These are phyloP conservation scores for Marasmius fiardii DNA, from an alignment of 1,284 basidiomycete genomes.

Conservation along the genomic window DNA sequence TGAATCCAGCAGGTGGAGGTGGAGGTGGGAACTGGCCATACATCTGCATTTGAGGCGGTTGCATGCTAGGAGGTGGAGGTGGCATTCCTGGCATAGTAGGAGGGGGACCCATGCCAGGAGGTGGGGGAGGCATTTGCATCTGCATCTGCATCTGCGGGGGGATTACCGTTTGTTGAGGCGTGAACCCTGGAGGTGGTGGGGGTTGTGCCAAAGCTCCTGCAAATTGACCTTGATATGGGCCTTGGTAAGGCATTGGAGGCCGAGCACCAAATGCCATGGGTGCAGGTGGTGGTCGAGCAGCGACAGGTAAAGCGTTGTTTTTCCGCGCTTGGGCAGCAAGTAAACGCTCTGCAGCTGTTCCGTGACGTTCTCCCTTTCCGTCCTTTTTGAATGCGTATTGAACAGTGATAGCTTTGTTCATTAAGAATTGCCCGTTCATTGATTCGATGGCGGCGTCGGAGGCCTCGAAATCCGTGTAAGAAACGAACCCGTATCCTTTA, in stretches of 20 bases:
- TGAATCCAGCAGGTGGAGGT: slow-evolving; percentile 39
- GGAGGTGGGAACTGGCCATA: slow-evolving; percentile 54
- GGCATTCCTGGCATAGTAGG: slow-evolving; percentile 17
- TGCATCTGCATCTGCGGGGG: slow-evolving; percentile 44
- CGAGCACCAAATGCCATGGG: slow-evolving; percentile 64
- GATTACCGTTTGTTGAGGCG: slow-evolving; percentile 63
- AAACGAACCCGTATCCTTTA: slow-evolving; percentile 96
- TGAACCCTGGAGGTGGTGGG: slow-evolving; percentile 68
- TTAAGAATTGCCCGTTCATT: slow-evolving; percentile 96
- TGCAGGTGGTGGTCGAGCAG: slow-evolving; percentile 66
- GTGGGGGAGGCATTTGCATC: slow-evolving; percentile 37
- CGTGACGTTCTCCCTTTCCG: slow-evolving; percentile 96
- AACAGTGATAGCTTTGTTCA: slow-evolving; percentile 96
- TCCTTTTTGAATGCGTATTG: slow-evolving; percentile 99
- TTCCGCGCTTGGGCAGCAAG: slow-evolving; percentile 94
- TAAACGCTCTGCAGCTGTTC: slow-evolving; percentile 91
- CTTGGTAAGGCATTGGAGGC: slow-evolving; percentile 61
- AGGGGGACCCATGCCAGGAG: slow-evolving; percentile 30
- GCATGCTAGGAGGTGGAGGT: slow-evolving; percentile 23
- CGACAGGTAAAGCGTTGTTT: slow-evolving; percentile 83
- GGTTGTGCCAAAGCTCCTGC: slow-evolving; percentile 77
- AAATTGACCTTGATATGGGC: slow-evolving; percentile 84
- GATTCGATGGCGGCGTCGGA: slow-evolving; percentile 95
- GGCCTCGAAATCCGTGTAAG: slow-evolving; percentile 96
- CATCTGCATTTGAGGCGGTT: slow-evolving; percentile 47